Percentiles rank a stretch among this genome's conserved stretches.
Conservation (phyloP, 2,329 filamentous ascomycete genomes). For the Monosporascus sp. region DNA sequence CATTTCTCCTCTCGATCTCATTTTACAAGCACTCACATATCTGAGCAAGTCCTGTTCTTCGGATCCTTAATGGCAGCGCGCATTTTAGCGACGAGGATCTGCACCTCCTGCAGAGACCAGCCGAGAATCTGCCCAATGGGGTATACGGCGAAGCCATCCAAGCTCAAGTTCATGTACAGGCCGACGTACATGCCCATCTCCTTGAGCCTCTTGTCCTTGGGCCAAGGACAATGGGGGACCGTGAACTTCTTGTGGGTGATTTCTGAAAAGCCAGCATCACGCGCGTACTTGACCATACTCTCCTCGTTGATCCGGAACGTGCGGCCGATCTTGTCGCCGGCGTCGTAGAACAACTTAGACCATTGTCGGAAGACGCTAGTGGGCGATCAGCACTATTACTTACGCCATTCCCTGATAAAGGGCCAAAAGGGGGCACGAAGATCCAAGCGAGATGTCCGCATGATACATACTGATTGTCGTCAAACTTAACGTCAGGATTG, state of each 20-base stretch:
- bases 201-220: not conserved
- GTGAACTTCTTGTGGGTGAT: not conserved
- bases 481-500: conserved; percentile 11
- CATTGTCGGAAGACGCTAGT: no score
- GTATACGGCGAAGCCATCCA: not conserved
- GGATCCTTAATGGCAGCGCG: not conserved
- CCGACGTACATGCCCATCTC: not conserved
- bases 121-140: not conserved
- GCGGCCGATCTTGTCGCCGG: no score
- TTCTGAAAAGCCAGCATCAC: not conserved
- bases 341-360: no score
- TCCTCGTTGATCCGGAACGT: not conserved
- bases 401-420: no score
- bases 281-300: not conserved
- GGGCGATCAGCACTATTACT: no score
- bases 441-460: not conserved
- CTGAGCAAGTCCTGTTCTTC: no score
- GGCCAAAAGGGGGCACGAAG: not conserved
- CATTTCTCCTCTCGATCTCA: no score
- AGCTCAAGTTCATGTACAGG: no score
- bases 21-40: no score
- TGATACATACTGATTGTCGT: not conserved
- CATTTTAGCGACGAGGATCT: not conserved
- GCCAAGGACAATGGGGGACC: not conserved
- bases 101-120: conserved; percentile 1